Evolutionary conservation across 805 yeast genomes (phyloP).

Genomic region (Yarrowia osloensis): DNA sequence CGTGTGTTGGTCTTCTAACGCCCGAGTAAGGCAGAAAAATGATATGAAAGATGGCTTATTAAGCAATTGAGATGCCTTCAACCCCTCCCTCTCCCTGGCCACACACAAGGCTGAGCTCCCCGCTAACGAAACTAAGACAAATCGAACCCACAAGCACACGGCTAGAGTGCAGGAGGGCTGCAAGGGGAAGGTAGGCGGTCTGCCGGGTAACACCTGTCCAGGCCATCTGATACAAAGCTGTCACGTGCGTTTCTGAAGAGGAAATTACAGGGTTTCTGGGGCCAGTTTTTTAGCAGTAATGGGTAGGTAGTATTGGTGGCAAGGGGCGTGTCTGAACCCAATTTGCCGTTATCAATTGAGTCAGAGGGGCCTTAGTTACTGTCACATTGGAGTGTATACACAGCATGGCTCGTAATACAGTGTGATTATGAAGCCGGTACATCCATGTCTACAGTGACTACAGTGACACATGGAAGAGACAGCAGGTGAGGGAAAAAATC

Average conservation of each 20-base stretch:
- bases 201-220: neutral
- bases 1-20: no score
- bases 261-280: neutral
- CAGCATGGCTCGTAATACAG: neutral
- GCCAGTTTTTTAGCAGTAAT: neutral
- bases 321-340: neutral
- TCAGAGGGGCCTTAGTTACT: neutral
- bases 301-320: neutral
- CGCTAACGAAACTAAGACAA: neutral
- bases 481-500: neutral
- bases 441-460: neutral
- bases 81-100: no score
- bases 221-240: neutral
- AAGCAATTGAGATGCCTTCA: no score
- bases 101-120: no score
- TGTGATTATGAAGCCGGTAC: neutral
- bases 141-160: neutral
- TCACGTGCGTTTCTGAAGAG: neutral
- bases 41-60: no score
- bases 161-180: slow-evolving; percentile 2
- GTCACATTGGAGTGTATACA: no score
- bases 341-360: neutral
- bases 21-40: no score
- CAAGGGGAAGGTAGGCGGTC: neutral
- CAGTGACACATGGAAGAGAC: neutral